Percentiles rank a stretch among this genome's conserved stretches.
Evolutionary conservation across 1,139 yeast genomes (phyloP).

Genomic region (Lizanozyma gosingica): DNA sequence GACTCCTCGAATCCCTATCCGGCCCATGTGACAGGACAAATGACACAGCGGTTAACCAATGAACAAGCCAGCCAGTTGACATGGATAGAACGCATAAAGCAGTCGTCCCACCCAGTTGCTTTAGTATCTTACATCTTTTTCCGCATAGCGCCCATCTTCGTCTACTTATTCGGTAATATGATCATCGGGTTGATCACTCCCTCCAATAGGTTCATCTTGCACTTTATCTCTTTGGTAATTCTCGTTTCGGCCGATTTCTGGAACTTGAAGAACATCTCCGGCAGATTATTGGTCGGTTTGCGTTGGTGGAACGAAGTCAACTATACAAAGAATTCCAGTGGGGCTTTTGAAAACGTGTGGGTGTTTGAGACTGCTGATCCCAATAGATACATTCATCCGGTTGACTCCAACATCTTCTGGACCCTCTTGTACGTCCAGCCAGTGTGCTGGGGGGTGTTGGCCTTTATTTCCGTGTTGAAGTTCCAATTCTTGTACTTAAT

Average conservation of each 20-base stretch:
- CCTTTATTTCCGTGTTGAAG: slow-evolving; percentile 66
- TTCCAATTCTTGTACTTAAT: slow-evolving; percentile 68
- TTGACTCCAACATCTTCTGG: slow-evolving; percentile 90
- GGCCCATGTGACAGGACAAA: not conserved
- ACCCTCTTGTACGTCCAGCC: slow-evolving; percentile 67
- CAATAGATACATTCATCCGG: slow-evolving; percentile 73
- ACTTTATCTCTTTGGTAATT: slow-evolving; percentile 70
- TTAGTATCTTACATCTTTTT: slow-evolving; percentile 54
- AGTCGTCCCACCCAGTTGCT: slow-evolving; percentile 82
- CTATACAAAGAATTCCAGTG: slow-evolving; percentile 33
- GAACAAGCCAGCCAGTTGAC: not conserved
- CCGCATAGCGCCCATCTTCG: slow-evolving; percentile 53
- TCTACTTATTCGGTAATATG: slow-evolving; percentile 63
- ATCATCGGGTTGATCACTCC: slow-evolving; percentile 36
- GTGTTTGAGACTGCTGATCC: slow-evolving; percentile 87
- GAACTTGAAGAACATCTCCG: slow-evolving; percentile 87
- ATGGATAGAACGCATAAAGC: not conserved
- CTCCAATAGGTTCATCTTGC: slow-evolving; percentile 55
- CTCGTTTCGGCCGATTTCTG: slow-evolving; percentile 85
- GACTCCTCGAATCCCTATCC: not conserved
- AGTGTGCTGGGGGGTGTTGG: slow-evolving; percentile 63
- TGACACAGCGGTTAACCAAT: not conserved
- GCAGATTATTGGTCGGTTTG: slow-evolving; percentile 80
- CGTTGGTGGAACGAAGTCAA: slow-evolving; percentile 89
- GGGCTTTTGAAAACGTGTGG: slow-evolving; percentile 66